Evolutionary conservation across 2,329 filamentous ascomycete genomes (phyloP), one percentile per base, ranked within the genome.

Genomic region (Aspergillus pseudoviridinutans): DNA sequence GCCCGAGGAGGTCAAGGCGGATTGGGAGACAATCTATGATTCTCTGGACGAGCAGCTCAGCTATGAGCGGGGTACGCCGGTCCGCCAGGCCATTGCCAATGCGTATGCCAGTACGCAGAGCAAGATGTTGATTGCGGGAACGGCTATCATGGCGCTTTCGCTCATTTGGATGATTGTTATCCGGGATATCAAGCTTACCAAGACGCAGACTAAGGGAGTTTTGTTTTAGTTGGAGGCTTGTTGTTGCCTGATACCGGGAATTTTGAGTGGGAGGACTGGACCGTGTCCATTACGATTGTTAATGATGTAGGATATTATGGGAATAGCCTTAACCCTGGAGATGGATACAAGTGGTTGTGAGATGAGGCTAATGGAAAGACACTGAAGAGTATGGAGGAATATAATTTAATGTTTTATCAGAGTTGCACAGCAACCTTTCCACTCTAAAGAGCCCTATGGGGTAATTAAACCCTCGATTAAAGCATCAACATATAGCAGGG

Each of bases 101-200:
- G 65, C 79, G 0, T 82, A 82, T 54, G 78, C 74, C 1, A 74
- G 76, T 42, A 71, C 74, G 1, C 79, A 82, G 67, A 72, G 61
- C 28, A 62, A 64, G 7, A 70, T 77, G 71, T 60, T 77, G 50
- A 72, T 71, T 54, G 71, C 72, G 64, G 71, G 24, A 32, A 64
- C 56, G 3, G 49, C 49, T 2, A 52, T 62, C n/a, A 61, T 61
- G 58, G 60, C 20, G 0, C 5, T 61, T 20, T 49, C 54, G 1
- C 52, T 61, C 27, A 42, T 41, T 3, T 61, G 56, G 56, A 46
- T 59, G 17, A 25, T 54, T 10, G 51, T 59, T 29, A 59, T 59
- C 8, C 55, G 25, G 49, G 47, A 59, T 10, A 57, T 59, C n/a
- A 54, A 55, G 51, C 28, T 59, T 10, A 53, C 42, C 42, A 46